These are phyloP conservation scores for Porphyrellus cyaneotinctus DNA, from an alignment of 768 basidiomycete genomes.

Conservation along the genomic window DNA sequence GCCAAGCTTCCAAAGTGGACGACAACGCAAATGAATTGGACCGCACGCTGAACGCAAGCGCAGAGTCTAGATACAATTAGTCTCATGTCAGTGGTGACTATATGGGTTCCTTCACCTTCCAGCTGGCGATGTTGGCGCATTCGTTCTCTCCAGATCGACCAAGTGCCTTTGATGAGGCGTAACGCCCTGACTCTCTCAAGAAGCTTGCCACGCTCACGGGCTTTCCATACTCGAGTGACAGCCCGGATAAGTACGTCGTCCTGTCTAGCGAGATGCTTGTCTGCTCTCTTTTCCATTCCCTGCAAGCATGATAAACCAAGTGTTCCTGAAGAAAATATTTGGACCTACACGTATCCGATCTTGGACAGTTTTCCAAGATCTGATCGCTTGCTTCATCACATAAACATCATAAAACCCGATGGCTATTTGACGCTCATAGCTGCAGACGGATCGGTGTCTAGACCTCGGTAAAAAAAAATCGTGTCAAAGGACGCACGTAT, in stretches of 20 bases:
- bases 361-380: slow-evolving; percentile 53
- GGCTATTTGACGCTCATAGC: slow-evolving; percentile 43
- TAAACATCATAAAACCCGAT: slow-evolving; percentile 39
- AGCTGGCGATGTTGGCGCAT: slow-evolving; percentile 36
- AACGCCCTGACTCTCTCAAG: slow-evolving; percentile 49
- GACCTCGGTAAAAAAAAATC: background rate
- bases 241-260: slow-evolving; percentile 57
- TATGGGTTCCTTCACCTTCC: slow-evolving; percentile 41
- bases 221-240: slow-evolving; percentile 61
- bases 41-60: slow-evolving; percentile 47
- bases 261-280: slow-evolving; percentile 53
- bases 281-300: slow-evolving; percentile 53
- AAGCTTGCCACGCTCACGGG: slow-evolving; percentile 57
- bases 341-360: slow-evolving; percentile 48
- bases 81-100: background rate
- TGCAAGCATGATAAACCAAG: slow-evolving; percentile 30
- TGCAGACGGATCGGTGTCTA: slow-evolving; percentile 24
- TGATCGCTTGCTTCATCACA: slow-evolving; percentile 44
- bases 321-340: background rate
- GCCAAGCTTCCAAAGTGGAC: slow-evolving; percentile 45
- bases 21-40: slow-evolving; percentile 38
- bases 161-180: slow-evolving; percentile 43
- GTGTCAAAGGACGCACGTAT: slow-evolving; percentile 43
- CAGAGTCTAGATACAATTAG: slow-evolving; percentile 38
- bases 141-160: slow-evolving; percentile 48